Base-by-base conservation (phyloP, 345 rosid genomes). In the Salix exigua region DNA sequence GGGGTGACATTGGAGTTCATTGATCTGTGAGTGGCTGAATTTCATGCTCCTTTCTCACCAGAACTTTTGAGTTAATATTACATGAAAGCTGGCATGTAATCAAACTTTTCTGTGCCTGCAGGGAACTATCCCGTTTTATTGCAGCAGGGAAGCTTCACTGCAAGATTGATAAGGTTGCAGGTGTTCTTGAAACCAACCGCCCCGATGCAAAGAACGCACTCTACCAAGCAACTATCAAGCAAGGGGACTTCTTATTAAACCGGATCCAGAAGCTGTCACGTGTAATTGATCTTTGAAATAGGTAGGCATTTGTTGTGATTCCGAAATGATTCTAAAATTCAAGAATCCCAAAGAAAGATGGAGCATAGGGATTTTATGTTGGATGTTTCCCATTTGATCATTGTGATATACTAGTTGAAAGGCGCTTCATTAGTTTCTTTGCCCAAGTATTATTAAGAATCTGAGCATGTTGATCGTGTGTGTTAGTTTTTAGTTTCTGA, bases 171-270 rank as follows among this genome's bases (percentile, higher is more conserved):
- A 96, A 96, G 84, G 99, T 94, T 79, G 97, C 96, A 19, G 99
- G 98, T 75, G 98, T 96, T 78, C 91, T 96, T 21, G 99, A 96
- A 87, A 96, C 99, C 3, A 92, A 92, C 84, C 92, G 96, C 14
- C 98, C 99, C 4, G 99, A 96, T 85, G 97, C 94, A 6, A 94
- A 96, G 94, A 96, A 96, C 83, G 97, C 99, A 10, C 96, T 96
- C 42, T 96, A 94, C 88, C 99, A 96, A 79, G 92, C 94, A 51
- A 96, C 98, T 7, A 96, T 96, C 84, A 96, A 96, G 90, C 99
- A 96, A 85, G 98, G 99, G 7, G 99, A 96, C 86, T 93, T 96
- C 89, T 80, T 96, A 17, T 83, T 96, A 61, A 96, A 96, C 89
- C 86, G 97, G 72, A 94, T 96, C 89, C 99, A 96, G 86, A 96